Evolutionary conservation across 352 stramenopile genomes (phyloP), one percentile per base, ranked within the genome.

Genomic region (Globisporangium spiculum): DNA sequence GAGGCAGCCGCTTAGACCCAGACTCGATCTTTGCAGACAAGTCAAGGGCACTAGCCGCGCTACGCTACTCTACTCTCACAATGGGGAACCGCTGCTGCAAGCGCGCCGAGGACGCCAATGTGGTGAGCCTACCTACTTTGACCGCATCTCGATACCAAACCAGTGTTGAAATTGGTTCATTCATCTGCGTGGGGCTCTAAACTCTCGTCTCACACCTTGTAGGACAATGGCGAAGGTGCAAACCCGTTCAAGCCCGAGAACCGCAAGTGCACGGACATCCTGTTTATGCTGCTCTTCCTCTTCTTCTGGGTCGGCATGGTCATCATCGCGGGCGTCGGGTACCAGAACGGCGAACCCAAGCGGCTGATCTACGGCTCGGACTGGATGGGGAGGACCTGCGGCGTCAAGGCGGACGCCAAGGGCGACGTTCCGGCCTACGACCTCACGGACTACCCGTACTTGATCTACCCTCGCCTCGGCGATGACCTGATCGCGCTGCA

Each of bases 161-260:
- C 44, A 22, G 18, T 20, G 50, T 30, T 57, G 10, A 20, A 30
- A 32, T 26, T 57, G 50, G 4, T 16, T 32, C 44, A 22, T 20
- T 9, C 14, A 10, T 32, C 27, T 32, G 3, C 27, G 27, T 32
- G 2, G 27, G 50, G 30, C 0, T 26, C 50, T 57, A 36, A 58
- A 20, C 52, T 2, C 2, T 22, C n/a, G 52, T 57, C 0, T 10
- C 7, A 34, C 6, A 16, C 10, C 4, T 18, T n/a, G 52, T 61
- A 58, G 59, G 63, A 57, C 32, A 72, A 75, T 63, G 65, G 53
- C 14, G 72, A 74, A n/a, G 79, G 71, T 26, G 68, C 70, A 5
- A 91, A 90, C 63, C 83, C 84, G 52, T 91, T 93, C 75, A 89
- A 89, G 64, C 74, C 76, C 4, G 72, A 79, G 66, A 89, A 92